Evolutionary conservation across 164 flowering plant genomes (phyloP).

Genomic region (Vitis vinifera): ASM3070453v1 NC_081822.1:8744501-8745000

Average conservation of each 20-base stretch:
- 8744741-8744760: neutral
- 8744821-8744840: too few relatives aligned
- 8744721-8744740: too few relatives aligned
- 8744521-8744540: too few relatives aligned
- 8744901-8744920: neutral
- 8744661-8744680: too few relatives aligned
- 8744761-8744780: neutral
- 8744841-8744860: too few relatives aligned
- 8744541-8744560: too few relatives aligned
- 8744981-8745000: neutral
- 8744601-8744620: neutral
- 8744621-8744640: too few relatives aligned
- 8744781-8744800: neutral
- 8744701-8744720: too few relatives aligned
- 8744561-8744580: neutral
- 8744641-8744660: too few relatives aligned
- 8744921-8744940: neutral
- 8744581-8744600: neutral
- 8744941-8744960: neutral
- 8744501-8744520: too few relatives aligned
- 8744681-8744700: too few relatives aligned
- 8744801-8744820: neutral
- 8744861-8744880: neutral
- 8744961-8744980: neutral
- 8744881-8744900: neutral